Evolutionary conservation across 805 yeast genomes (phyloP).

Genomic region (Osmozyma mogii): DNA sequence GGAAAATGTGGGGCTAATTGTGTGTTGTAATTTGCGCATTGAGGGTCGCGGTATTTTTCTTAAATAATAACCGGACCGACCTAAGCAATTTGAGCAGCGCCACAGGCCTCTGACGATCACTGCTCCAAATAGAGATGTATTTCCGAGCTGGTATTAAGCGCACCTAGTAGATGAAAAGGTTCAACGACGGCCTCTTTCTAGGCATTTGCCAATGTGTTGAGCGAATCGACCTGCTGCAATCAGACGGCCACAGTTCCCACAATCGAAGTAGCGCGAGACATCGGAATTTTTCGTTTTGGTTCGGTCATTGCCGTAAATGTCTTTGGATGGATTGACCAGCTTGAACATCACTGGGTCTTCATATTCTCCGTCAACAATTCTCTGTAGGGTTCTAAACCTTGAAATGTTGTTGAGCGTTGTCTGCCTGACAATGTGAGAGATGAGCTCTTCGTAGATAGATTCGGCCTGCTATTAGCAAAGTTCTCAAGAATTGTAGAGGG

Average conservation of each 20-base stretch:
- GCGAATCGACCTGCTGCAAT: constrained; percentile 92
- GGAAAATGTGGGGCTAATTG: too few relatives aligned
- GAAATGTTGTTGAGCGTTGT: constrained; percentile 20
- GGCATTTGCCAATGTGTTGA: constrained; percentile 83
- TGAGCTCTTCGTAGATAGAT: constrained; percentile 27
- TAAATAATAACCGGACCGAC: not conserved
- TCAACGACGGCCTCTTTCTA: constrained; percentile 48
- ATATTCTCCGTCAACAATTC: constrained; percentile 4
- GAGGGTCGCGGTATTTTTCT: not conserved
- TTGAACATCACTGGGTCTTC: constrained; percentile 9
- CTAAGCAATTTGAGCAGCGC: not conserved
- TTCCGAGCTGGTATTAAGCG: not conserved
- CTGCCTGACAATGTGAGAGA: constrained; percentile 24
- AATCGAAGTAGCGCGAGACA: constrained; percentile 55
- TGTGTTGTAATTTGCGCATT: too few relatives aligned
- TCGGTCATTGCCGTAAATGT: constrained; percentile 46
- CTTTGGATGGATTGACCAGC: constrained; percentile 19
- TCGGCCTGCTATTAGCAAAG: too few relatives aligned
- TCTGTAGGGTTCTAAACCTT: constrained; percentile 14
- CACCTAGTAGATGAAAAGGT: not conserved
- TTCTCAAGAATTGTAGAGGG: too few relatives aligned
- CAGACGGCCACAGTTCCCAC: constrained; percentile 76
- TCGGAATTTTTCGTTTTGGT: constrained; percentile 36
- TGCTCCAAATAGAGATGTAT: not conserved
- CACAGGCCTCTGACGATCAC: not conserved